These are phyloP conservation scores for Xylaria grammica DNA, from an alignment of 495 filamentous ascomycete species.

Conservation along the genomic window DNA sequence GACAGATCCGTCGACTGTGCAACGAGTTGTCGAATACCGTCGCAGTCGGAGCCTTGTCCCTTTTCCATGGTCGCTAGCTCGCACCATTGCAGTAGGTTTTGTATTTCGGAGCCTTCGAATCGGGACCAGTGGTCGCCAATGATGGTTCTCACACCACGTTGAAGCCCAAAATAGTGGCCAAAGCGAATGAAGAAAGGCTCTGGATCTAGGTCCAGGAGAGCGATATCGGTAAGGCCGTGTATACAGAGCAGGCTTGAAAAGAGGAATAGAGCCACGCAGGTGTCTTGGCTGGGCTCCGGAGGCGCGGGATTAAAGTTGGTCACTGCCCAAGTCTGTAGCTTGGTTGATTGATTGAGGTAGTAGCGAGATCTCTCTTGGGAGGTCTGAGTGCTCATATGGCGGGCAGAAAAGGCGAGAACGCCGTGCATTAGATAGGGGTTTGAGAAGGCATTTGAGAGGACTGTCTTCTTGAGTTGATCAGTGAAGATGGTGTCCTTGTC, in stretches of 20 bases:
- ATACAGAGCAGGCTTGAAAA: constrained; percentile 38
- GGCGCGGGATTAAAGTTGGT: constrained; percentile 41
- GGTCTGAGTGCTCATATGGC: constrained; percentile 38
- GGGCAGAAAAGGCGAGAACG: constrained; percentile 42
- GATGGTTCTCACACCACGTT: constrained; percentile 8
- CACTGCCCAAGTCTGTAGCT: constrained; percentile 40
- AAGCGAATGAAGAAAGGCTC: constrained; percentile 18
- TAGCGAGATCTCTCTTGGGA: constrained; percentile 12
- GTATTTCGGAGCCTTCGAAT: constrained; percentile 7
- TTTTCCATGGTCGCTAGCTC: not conserved
- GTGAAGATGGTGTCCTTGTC: not conserved
- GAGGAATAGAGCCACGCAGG: constrained; percentile 44
- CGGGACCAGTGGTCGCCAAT: constrained; percentile 6
- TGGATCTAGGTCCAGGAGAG: not conserved
- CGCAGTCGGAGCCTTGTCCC: constrained; percentile 3
- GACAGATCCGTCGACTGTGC: constrained; percentile 2
- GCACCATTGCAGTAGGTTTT: constrained; percentile 1
- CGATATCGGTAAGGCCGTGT: constrained; percentile 6
- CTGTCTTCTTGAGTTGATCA: constrained; percentile 28
- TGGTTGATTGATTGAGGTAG: constrained; percentile 31
- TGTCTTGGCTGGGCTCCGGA: constrained; percentile 26
- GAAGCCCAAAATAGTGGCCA: constrained; percentile 17
- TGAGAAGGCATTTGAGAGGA: constrained; percentile 32
- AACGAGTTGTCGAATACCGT: not conserved
- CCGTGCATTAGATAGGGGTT: constrained; percentile 42